These are phyloP conservation scores for Ustilago lituana DNA, from an alignment of 1,284 basidiomycete species.

Conservation along the genomic window DNA sequence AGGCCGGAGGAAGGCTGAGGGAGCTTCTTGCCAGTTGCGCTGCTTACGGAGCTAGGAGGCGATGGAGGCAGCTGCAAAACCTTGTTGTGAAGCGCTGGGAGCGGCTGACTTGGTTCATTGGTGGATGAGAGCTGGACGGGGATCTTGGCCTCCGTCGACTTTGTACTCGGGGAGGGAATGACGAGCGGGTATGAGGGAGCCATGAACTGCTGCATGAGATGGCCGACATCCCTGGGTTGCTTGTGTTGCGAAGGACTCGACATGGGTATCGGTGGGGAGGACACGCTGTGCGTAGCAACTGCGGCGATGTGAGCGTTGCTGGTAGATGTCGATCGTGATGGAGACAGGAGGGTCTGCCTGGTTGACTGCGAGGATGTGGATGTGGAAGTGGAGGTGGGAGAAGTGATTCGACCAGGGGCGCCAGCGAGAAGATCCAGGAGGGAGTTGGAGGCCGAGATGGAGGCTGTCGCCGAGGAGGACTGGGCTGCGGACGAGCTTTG, in stretches of 20 bases:
- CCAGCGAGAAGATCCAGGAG: slow-evolving; percentile 42
- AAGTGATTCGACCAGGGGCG: slow-evolving; percentile 30
- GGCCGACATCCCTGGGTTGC: slow-evolving; percentile 12
- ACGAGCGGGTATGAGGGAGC: slow-evolving; percentile 12
- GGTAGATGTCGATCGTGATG: neutral
- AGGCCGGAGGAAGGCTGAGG: slow-evolving; percentile 11
- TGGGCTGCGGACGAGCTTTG: neutral
- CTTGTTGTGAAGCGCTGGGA: slow-evolving; percentile 16
- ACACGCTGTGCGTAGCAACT: neutral
- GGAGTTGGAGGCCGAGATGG: slow-evolving; percentile 25
- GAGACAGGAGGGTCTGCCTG: neutral
- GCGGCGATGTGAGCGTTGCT: neutral
- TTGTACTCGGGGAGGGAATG: slow-evolving; percentile 1
- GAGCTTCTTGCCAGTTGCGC: slow-evolving; percentile 10
- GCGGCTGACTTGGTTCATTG: neutral
- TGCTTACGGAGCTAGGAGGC: slow-evolving; percentile 38
- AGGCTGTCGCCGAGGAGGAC: neutral
- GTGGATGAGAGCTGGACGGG: neutral
- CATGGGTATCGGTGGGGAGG: slow-evolving; percentile 1
- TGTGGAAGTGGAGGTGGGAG: slow-evolving; percentile 12
- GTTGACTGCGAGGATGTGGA: neutral
- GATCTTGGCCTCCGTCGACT: slow-evolving; percentile 2
- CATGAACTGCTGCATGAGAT: slow-evolving; percentile 37
- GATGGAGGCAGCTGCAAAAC: slow-evolving; percentile 35
- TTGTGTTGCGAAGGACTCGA: slow-evolving; percentile 5